Evolutionary conservation across 2,329 filamentous ascomycete species (phyloP), one percentile per base, ranked within the genome.

Genomic region (Thelonectria blattea): DNA sequence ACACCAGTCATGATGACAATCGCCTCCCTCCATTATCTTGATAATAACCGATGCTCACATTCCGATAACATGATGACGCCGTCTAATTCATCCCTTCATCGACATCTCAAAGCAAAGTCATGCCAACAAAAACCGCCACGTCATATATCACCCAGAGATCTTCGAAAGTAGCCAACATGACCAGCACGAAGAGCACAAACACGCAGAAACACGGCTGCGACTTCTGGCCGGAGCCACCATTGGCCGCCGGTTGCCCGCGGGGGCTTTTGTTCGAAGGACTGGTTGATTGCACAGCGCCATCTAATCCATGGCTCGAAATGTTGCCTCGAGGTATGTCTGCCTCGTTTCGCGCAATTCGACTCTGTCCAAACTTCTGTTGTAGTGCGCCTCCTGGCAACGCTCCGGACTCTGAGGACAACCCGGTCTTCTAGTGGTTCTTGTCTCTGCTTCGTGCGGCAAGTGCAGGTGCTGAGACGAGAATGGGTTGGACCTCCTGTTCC

Each of bases 1-100:
- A 62, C 37, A 61, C 22, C 49, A 64, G 61, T 64, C 59, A 64
- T 60, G 52, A 65, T 63, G 66, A 61, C n/a, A 65, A 62, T 67
- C 56, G 34, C 54, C 57, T 43, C 49, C 50, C 48, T 43, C n/a
- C 37, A 34, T 67, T 64, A 69, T 65, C 37, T 43, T 52, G 11
- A 41, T n/a, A 32, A 49, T 63, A 68, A 63, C 32, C 39, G 34
- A 66, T 66, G 60, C 47, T 66, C n/a, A 61, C 42, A 43, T 64
- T 15, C 37, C 18, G 8, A 41, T 61, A 52, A 60, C 46, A 56
- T 39, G 48, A 48, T 45, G 20, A 27, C 39, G 17, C 14, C 15
- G 3, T 27, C 18, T 5, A 7, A 24, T 9, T 17, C 12, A 42
- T n/a, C 18, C 18, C 14, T 17, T 42, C 15, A 15, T 45, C 20